Evolutionary conservation across 805 yeast genomes (phyloP), one percentile per base, ranked within the genome.

Genomic region (Kregervanrija fluxuum): DNA sequence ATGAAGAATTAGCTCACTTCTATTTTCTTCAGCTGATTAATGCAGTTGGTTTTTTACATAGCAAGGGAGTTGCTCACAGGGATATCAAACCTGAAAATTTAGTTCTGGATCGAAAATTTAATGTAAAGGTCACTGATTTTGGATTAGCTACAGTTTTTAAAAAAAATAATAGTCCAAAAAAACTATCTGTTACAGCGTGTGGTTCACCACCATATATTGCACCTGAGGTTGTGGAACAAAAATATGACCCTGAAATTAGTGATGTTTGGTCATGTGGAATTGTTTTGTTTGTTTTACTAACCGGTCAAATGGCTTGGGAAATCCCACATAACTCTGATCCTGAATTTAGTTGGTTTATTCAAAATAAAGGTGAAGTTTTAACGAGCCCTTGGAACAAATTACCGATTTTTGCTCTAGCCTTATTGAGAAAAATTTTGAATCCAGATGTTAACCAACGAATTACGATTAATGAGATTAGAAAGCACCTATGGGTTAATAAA

Each of bases 121-220:
- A 83, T 56, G 59, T 85, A 55, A 82, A 83, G 53, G 61, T 84
- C n/a, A 80, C 87, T 0, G 93, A 84, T 62, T 84, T 85, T 63
- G 93, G 93, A 0, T 63, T 85, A 12, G 88, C 90, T 0, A 73
- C 80, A 30, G 77, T 79, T 8, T 82, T 72, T 54, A 70, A 66
- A 49, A 72, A 73, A 36, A 69, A 66, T 34, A 60, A 59, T 12
- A 84, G 83, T 2, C 59, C 68, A 4, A 67, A 66, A 40, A 60
- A 79, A 46, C 44, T 69, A 39, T 71, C 79, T 35, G 58, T 63
- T 17, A 74, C 80, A 30, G 72, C 82, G 31, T 76, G 88, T 60
- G 85, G 91, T 0, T 79, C 85, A 1, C 84, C 86, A 1, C 90
- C 89, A 5, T 84, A 84, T 56, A 74, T 82, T 68, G 91, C 93